phyloP scores from a whole-genome alignment of 1,284 basidiomycete species.

The Irpex sp. region DNA sequence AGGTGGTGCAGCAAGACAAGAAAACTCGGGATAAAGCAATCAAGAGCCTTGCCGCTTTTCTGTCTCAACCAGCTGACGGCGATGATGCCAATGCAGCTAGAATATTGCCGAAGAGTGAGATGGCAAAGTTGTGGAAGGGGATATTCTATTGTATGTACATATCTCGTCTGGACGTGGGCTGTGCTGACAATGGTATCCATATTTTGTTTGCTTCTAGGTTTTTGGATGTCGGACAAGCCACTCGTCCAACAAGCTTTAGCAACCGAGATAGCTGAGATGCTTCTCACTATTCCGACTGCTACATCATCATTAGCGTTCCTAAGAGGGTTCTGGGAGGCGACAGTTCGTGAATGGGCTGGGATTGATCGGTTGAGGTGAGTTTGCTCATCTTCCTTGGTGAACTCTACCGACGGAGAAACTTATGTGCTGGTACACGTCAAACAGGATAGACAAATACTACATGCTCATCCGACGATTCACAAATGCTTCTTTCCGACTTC shows the following conservation, averaged over 20 bases:
- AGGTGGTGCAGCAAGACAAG: slow-evolving; percentile 60
- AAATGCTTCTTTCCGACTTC: slow-evolving; percentile 80
- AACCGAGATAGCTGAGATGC: slow-evolving; percentile 77
- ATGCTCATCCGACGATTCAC: slow-evolving; percentile 90
- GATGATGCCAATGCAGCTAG: slow-evolving; percentile 42
- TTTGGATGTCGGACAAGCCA: slow-evolving; percentile 99
- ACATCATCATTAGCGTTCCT: slow-evolving; percentile 73
- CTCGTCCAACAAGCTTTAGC: slow-evolving; percentile 93
- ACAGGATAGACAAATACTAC: slow-evolving; percentile 95
- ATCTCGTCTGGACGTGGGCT: neutral
- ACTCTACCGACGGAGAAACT: too few relatives aligned
- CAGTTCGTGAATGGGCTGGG: slow-evolving; percentile 88
- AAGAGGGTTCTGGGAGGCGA: slow-evolving; percentile 87
- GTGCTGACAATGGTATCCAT: too few relatives aligned
- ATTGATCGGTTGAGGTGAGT: slow-evolving; percentile 83
- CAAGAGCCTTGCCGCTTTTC: slow-evolving; percentile 71
- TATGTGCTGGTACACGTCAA: neutral
- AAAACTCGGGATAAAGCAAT: slow-evolving; percentile 87
- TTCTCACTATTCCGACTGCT: slow-evolving; percentile 64
- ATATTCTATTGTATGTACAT: slow-evolving; percentile 85
- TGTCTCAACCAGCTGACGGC: slow-evolving; percentile 37
- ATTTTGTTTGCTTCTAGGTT: too few relatives aligned
- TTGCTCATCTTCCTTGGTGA: too few relatives aligned
- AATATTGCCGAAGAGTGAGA: slow-evolving; percentile 66
- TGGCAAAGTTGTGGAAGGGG: slow-evolving; percentile 96